Percentiles rank a stretch among this genome's conserved stretches.
Evolutionary conservation across 331 rosid species (phyloP).

Genomic region (Phaseolus coccineus): DNA sequence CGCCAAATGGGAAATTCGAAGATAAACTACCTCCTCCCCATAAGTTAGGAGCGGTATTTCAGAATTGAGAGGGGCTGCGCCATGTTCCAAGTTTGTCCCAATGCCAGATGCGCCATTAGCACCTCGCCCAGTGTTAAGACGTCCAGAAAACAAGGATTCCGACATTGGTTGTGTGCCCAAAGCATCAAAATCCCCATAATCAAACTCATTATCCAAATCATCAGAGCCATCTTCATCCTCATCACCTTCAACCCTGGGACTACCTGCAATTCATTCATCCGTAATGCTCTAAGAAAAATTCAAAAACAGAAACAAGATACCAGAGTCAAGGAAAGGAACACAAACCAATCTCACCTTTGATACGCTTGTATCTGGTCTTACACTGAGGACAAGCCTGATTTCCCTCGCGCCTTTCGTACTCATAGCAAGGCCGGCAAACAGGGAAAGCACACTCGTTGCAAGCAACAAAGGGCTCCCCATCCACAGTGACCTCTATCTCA

Average conservation of each 20-base stretch:
- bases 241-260: slow-evolving; percentile 94
- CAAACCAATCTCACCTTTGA: slow-evolving; percentile 70
- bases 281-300: slow-evolving; percentile 17
- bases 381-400: slow-evolving; percentile 96
- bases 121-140: slow-evolving; percentile 62
- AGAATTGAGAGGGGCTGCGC: slow-evolving; percentile 69
- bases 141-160: slow-evolving; percentile 58
- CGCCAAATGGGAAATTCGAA: not conserved
- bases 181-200: slow-evolving; percentile 58
- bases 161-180: slow-evolving; percentile 50
- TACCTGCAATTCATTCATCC: slow-evolving; percentile 62
- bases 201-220: slow-evolving; percentile 93
- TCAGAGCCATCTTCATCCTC: slow-evolving; percentile 96
- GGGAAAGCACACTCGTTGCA: slow-evolving; percentile 98
- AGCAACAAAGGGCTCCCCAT: slow-evolving; percentile 95
- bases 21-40: slow-evolving; percentile 92
- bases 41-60: slow-evolving; percentile 88
- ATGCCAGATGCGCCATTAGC: slow-evolving; percentile 58
- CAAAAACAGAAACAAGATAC: not conserved
- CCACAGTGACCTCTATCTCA: slow-evolving; percentile 75
- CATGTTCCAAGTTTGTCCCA: slow-evolving; percentile 57
- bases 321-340: slow-evolving; percentile 26
- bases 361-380: slow-evolving; percentile 86
- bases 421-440: slow-evolving; percentile 85
- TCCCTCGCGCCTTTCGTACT: slow-evolving; percentile 88